A percentile compares a stretch with the other conserved stretches of the same genome.
Conservation (phyloP, 2,329 filamentous ascomycete species). For the Aureobasidium uvarum region DNA sequence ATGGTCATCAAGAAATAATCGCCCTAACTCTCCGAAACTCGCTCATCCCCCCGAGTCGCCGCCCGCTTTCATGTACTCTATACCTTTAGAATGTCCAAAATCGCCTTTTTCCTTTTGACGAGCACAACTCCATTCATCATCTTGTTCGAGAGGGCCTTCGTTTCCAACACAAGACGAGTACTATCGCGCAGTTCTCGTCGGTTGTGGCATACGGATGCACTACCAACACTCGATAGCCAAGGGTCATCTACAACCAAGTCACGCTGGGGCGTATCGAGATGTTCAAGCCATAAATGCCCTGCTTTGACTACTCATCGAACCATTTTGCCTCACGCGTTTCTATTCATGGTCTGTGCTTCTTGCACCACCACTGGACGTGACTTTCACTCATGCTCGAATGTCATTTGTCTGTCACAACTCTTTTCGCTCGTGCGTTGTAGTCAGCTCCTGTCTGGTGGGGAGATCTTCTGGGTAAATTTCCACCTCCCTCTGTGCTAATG, state of each 20-base stretch:
- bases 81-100: constrained; percentile 26
- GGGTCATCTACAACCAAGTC: neutral
- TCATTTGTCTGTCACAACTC: neutral
- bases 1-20: constrained; percentile 56
- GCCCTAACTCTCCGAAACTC: constrained; percentile 30
- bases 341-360: constrained; percentile 20
- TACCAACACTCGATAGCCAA: neutral
- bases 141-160: neutral
- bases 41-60: constrained; percentile 10
- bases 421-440: neutral
- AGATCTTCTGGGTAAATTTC: too few species aligned
- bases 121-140: neutral
- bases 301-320: neutral
- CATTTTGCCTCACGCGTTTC: constrained; percentile 15
- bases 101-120: neutral
- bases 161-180: neutral
- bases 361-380: neutral
- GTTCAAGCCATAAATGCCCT: neutral
- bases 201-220: neutral
- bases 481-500: too few species aligned
- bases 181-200: neutral
- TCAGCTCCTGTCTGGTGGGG: neutral
- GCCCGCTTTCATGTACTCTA: constrained; percentile 24
- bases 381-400: neutral
- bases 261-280: neutral